These are phyloP conservation scores for Stachybotrys chartarum DNA, from an alignment of 2,329 filamentous ascomycete species.

Conservation along the genomic window DNA sequence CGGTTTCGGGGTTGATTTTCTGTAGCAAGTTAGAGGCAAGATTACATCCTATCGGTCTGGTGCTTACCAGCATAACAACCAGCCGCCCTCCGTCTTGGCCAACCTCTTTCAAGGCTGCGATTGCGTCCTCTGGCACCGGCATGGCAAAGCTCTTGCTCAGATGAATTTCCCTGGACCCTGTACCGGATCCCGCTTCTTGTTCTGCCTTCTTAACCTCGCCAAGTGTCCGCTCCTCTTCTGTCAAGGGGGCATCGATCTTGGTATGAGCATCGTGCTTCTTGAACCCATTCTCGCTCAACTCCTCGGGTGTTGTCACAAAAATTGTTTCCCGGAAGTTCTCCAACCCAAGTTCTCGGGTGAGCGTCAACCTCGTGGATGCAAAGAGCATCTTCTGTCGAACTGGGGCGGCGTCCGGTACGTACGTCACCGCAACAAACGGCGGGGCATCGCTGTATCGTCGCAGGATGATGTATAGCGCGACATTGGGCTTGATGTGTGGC, in stretches of 20 bases:
- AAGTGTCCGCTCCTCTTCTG: conserved; percentile 67
- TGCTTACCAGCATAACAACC: conserved; percentile 59
- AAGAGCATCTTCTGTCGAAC: conserved; percentile 86
- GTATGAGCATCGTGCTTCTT: conserved; percentile 64
- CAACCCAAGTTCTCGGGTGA: conserved; percentile 68
- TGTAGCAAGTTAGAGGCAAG: conserved; percentile 21
- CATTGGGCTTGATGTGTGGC: conserved; percentile 56
- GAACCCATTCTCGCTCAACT: conserved; percentile 65
- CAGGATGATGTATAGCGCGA: conserved; percentile 68
- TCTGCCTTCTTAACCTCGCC: conserved; percentile 70
- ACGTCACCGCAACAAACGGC: conserved; percentile 64
- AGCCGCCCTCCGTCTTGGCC: conserved; percentile 40
- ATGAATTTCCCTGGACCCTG: conserved; percentile 50
- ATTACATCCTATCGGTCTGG: neutral
- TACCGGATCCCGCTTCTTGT: conserved; percentile 65
- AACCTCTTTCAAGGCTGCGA: conserved; percentile 56
- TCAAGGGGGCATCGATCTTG: conserved; percentile 60
- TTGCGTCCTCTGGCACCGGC: conserved; percentile 55
- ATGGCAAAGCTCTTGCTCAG: conserved; percentile 50
- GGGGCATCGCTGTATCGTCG: conserved; percentile 54
- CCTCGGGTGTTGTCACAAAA: conserved; percentile 62
- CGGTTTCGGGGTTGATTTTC: conserved; percentile 66
- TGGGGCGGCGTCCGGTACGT: conserved; percentile 70
- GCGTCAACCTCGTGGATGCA: conserved; percentile 66
- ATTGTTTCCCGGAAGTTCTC: conserved; percentile 74